Conservation (phyloP, 257 asterid species). For the Solanum sparsipilum region DNA sequence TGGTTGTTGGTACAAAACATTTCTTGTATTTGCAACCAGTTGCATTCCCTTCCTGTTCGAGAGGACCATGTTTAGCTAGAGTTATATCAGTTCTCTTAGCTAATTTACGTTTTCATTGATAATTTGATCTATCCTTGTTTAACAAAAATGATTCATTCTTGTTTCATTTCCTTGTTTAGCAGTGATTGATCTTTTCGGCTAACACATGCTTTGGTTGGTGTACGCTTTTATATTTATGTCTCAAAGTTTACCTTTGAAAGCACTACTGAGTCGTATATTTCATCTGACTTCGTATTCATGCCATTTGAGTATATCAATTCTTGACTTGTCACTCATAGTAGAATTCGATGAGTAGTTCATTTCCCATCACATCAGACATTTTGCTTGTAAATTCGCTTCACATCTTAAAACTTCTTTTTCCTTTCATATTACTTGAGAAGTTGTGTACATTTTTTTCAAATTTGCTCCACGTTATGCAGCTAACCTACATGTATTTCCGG, state of each 20-base stretch:
- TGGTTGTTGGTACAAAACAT: background rate
- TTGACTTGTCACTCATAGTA: background rate
- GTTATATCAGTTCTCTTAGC: background rate
- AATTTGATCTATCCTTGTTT: background rate
- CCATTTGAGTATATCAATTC: background rate
- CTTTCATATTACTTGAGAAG: background rate
- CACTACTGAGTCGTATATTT: constrained; percentile 1
- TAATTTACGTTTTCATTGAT: background rate
- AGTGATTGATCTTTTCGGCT: constrained; percentile 43
- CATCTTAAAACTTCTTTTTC: background rate
- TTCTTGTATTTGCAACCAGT: background rate
- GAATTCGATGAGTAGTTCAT: background rate
- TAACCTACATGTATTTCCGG: constrained; percentile 76
- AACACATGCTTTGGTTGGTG: constrained; percentile 45
- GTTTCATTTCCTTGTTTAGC: constrained; percentile 16
- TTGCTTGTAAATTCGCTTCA: background rate
- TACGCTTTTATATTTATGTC: constrained; percentile 19
- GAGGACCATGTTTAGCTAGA: background rate
- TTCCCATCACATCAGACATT: background rate
- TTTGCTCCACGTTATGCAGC: constrained; percentile 36
- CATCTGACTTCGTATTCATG: background rate
- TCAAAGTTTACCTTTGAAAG: constrained; percentile 3
- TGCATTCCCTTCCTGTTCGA: background rate
- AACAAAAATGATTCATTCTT: background rate
- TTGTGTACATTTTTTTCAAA: background rate